phyloP scores from a whole-genome alignment of 2,329 filamentous ascomycete genomes.

The Phaeoacremonium minimum region DNA sequence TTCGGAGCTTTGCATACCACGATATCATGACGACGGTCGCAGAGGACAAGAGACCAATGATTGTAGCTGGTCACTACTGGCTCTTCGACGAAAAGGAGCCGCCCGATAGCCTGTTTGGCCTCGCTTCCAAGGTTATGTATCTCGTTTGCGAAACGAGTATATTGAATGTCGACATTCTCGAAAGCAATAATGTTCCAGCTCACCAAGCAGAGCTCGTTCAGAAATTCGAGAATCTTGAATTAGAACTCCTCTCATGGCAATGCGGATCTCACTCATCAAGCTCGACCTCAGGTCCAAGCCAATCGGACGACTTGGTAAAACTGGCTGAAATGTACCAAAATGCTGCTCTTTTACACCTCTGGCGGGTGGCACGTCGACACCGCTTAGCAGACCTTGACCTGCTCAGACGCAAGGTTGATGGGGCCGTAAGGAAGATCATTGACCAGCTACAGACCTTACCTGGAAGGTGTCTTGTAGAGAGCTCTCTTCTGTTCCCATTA shows the following conservation, averaged over 20 bases:
- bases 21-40: slow-evolving; percentile 13
- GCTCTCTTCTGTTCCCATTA: background rate
- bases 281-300: background rate
- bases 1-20: slow-evolving; percentile 16
- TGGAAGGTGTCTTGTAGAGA: background rate
- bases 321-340: background rate
- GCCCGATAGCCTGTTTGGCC: slow-evolving; percentile 2
- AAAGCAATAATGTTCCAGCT: background rate
- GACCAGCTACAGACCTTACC: background rate
- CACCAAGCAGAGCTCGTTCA: background rate
- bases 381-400: background rate
- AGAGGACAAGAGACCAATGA: slow-evolving; percentile 7
- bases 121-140: background rate
- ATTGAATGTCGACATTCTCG: slow-evolving; percentile 1
- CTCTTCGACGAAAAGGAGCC: slow-evolving; percentile 3
- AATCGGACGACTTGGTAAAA: background rate
- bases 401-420: background rate
- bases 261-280: background rate
- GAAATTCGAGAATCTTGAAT: background rate
- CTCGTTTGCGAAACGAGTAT: slow-evolving; percentile 1
- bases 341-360: background rate
- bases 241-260: background rate
- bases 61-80: slow-evolving; percentile 10
- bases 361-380: background rate
- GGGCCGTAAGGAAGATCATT: background rate